phyloP scores from a whole-genome alignment of 345 rosid species.

The Eutrema yunnanense region DNA sequence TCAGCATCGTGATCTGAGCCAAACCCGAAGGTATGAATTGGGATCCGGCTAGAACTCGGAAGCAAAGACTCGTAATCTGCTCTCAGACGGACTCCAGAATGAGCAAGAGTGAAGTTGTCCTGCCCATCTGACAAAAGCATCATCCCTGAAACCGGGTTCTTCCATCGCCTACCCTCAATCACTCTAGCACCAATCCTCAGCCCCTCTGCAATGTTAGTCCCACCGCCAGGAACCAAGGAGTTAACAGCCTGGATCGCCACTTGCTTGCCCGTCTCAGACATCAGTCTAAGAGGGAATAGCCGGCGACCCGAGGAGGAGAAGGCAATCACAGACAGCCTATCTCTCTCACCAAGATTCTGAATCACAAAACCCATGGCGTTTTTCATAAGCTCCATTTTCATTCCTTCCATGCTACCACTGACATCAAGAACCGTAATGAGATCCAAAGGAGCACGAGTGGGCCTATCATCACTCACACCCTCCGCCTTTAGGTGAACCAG shows the following conservation, averaged over 20 bases:
- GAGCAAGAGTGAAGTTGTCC: constrained; percentile 54
- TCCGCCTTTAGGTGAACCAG: constrained; percentile 84
- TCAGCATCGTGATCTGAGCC: constrained; percentile 89
- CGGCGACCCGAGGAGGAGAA: constrained; percentile 81
- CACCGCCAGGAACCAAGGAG: constrained; percentile 64
- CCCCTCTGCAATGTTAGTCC: constrained; percentile 92
- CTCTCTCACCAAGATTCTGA: constrained; percentile 80
- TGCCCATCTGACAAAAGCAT: constrained; percentile 89
- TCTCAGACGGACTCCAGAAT: constrained; percentile 24
- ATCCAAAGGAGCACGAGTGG: constrained; percentile 74
- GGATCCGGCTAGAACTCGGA: constrained; percentile 45
- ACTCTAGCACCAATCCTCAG: constrained; percentile 75
- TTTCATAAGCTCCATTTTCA: constrained; percentile 72
- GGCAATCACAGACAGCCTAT: constrained; percentile 80
- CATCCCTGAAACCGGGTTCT: constrained; percentile 74
- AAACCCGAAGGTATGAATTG: constrained; percentile 88
- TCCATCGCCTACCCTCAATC: constrained; percentile 60
- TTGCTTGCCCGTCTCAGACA: constrained; percentile 69
- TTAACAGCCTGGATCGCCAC: constrained; percentile 71
- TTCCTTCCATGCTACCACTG: constrained; percentile 94
- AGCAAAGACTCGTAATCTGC: constrained; percentile 55
- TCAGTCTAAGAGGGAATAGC: constrained; percentile 64
- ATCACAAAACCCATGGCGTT: constrained; percentile 85
- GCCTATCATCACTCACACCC: constrained; percentile 18
- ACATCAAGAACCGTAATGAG: constrained; percentile 88